Percentiles rank a stretch among this genome's conserved stretches.
Conservation (phyloP, 1,284 basidiomycete genomes). For the Heterobasidion irregulare region DNA sequence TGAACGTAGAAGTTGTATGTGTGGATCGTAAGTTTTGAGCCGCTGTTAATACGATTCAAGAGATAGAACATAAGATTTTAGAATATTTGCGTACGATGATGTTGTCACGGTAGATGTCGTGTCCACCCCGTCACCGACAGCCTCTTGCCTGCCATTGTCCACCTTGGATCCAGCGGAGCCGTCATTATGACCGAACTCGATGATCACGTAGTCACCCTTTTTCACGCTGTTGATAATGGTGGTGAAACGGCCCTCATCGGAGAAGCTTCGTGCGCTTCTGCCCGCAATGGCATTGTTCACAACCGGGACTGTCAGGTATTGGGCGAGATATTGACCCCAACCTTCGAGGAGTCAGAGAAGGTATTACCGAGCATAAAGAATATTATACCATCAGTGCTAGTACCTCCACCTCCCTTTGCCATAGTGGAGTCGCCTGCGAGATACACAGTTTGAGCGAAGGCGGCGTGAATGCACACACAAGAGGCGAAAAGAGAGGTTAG, state of each 20-base stretch:
- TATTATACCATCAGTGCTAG: not conserved
- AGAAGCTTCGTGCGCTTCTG: not conserved
- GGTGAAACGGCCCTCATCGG: not conserved
- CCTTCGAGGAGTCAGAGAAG: not conserved
- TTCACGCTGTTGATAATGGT: not conserved
- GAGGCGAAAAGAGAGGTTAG: too few relatives aligned
- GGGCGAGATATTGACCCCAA: not conserved
- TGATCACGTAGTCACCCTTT: not conserved
- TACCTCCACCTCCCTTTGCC: not conserved
- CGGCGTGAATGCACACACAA: not conserved
- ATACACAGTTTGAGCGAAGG: not conserved
- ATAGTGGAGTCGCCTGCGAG: not conserved
- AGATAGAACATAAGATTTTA: not conserved
- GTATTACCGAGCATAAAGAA: not conserved
- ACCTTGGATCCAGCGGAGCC: not conserved
- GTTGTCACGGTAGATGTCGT: not conserved
- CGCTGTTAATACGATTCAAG: not conserved
- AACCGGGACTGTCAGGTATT: not conserved
- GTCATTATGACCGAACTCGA: not conserved
- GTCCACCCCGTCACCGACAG: not conserved
- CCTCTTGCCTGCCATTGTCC: not conserved
- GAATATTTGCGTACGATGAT: not conserved
- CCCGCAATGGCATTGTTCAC: not conserved
- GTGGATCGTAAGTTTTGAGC: not conserved
- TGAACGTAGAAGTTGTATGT: not conserved